A percentile compares a stretch with the other conserved stretches of the same genome.
Conservation (phyloP, 1,139 yeast genomes). For the Kurtzmaniella quercitrusa region DNA sequence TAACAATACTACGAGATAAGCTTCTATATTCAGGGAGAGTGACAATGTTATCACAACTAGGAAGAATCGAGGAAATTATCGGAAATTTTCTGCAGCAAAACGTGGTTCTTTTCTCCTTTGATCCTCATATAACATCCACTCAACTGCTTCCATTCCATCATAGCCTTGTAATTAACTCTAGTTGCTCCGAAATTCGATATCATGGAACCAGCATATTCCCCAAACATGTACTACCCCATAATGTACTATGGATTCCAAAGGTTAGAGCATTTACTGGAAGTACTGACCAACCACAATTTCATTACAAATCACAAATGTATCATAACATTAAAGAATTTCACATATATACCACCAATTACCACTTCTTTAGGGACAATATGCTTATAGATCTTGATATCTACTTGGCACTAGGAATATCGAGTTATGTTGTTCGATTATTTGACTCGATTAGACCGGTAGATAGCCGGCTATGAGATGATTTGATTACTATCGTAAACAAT, state of each 20-base stretch:
- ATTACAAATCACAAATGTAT: conserved; percentile 1
- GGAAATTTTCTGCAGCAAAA: conserved; percentile 1
- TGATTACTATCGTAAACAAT: too few relatives aligned
- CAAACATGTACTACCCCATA: conserved; percentile 2
- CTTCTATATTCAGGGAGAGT: conserved; percentile 10
- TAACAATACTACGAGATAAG: conserved; percentile 9
- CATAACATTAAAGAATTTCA: conserved; percentile 3
- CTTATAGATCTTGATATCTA: conserved; percentile 14
- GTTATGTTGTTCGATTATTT: conserved; percentile 4
- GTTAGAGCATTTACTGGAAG: conserved; percentile 10
- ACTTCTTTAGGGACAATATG: conserved; percentile 9
- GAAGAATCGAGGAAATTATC: neutral
- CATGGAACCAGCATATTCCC: neutral
- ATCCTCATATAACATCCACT: neutral
- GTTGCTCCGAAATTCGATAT: conserved; percentile 7
- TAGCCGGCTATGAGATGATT: neutral
- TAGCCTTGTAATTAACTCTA: conserved; percentile 10
- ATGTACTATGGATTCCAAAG: conserved; percentile 20
- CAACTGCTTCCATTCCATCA: neutral
- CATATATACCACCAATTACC: conserved; percentile 4
- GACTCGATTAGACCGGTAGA: neutral
- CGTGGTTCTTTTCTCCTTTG: neutral
- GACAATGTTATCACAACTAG: conserved; percentile 5
- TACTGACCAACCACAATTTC: conserved; percentile 1
- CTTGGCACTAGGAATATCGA: conserved; percentile 13